These are phyloP conservation scores for Sordariomycetes sp. DNA, from an alignment of 2,329 filamentous ascomycete genomes.

Conservation along the genomic window DNA sequence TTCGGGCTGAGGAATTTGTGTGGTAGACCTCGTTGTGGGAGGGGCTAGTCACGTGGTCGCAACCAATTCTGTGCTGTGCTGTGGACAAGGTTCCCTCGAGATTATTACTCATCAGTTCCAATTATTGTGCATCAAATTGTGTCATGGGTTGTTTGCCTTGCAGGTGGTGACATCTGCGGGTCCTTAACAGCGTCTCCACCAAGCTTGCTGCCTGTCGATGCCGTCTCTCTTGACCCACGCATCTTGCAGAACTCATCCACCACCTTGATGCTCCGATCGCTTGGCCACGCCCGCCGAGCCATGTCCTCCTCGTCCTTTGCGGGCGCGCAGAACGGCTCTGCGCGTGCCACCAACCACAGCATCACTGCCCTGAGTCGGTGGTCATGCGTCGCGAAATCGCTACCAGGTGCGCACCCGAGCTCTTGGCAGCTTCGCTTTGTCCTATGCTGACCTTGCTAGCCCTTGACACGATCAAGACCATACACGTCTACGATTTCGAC, in stretches of 20 bases:
- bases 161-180: not conserved
- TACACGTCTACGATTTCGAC: constrained; percentile 97
- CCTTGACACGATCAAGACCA: constrained; percentile 58
- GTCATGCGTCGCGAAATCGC: constrained; percentile 65
- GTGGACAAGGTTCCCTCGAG: not conserved
- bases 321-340: constrained; percentile 23
- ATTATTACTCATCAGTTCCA: not conserved
- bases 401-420: constrained; percentile 46
- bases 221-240: not conserved
- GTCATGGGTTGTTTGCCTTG: not conserved
- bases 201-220: not conserved
- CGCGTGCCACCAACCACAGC: constrained; percentile 30
- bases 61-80: not conserved
- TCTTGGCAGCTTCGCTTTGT: not conserved
- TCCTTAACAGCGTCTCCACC: not conserved
- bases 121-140: no score
- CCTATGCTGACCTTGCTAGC: constrained; percentile 23
- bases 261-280: constrained; percentile 2
- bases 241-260: not conserved
- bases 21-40: not conserved
- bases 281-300: constrained; percentile 13
- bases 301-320: constrained; percentile 27
- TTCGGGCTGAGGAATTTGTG: constrained; percentile 4
- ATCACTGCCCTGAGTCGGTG: constrained; percentile 71
- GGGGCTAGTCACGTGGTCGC: constrained; percentile 5